These are phyloP conservation scores for Crepidotus variabilis DNA, from an alignment of 768 basidiomycete species.

Conservation along the genomic window DNA sequence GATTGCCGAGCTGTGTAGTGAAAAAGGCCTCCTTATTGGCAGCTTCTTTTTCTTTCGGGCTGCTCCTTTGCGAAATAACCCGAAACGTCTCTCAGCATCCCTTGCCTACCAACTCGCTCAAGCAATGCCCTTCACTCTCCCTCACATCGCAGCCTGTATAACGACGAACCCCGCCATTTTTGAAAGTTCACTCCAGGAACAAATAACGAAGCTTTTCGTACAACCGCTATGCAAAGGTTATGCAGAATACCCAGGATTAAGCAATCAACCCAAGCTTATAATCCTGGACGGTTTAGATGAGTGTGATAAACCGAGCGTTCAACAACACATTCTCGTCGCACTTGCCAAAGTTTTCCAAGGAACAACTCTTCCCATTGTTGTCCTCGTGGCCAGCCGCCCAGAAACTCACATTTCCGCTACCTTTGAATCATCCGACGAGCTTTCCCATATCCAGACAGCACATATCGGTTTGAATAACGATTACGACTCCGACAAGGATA, in stretches of 20 bases:
- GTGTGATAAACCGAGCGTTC: constrained; percentile 5
- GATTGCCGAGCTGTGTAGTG: constrained; percentile 5
- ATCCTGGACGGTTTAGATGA: constrained; percentile 17
- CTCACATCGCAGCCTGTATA: constrained; percentile 2
- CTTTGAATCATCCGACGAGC: background rate
- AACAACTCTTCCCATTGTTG: background rate
- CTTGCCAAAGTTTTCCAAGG: background rate
- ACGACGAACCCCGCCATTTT: constrained; percentile 8
- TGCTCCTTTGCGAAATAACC: constrained; percentile 4
- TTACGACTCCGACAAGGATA: constrained; percentile 11
- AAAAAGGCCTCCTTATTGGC: background rate
- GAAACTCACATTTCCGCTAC: constrained; percentile 6
- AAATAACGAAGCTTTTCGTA: constrained; percentile 9
- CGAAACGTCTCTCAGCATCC: constrained; percentile 7
- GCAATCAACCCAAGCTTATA: constrained; percentile 2
- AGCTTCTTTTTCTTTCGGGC: constrained; percentile 14
- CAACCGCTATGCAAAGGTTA: constrained; percentile 2
- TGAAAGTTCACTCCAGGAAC: constrained; percentile 5
- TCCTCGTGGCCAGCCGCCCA: constrained; percentile 14
- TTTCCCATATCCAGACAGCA: background rate
- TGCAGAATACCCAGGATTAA: background rate
- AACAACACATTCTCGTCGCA: constrained; percentile 4
- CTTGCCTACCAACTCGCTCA: constrained; percentile 11
- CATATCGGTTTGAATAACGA: constrained; percentile 12
- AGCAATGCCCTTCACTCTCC: constrained; percentile 2